Evolutionary conservation across 352 stramenopile species (phyloP).

Genomic region (Peronospora farinosa): DNA sequence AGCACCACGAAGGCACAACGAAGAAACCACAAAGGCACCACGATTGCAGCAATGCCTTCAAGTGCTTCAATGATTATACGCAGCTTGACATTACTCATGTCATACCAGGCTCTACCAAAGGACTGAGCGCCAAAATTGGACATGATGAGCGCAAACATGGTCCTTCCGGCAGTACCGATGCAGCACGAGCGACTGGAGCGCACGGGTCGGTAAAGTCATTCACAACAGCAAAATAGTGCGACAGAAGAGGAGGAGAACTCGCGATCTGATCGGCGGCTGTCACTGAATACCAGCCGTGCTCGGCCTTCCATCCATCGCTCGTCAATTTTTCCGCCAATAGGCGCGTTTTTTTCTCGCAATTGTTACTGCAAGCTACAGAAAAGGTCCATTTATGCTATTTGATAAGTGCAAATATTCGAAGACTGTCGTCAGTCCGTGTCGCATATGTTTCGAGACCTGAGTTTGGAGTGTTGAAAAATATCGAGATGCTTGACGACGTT

Average conservation of each 20-base stretch:
- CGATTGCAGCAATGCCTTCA: too few relatives aligned
- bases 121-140: too few relatives aligned
- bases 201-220: slow-evolving; percentile 8
- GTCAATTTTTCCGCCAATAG: neutral
- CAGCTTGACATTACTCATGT: too few relatives aligned
- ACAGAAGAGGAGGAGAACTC: slow-evolving; percentile 8
- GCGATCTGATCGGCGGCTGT: slow-evolving; percentile 8
- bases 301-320: slow-evolving; percentile 1
- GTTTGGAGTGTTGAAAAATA: slow-evolving; percentile 5
- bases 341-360: neutral
- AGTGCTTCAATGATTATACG: too few relatives aligned
- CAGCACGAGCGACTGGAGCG: too few relatives aligned
- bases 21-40: too few relatives aligned
- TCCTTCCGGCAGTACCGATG: too few relatives aligned
- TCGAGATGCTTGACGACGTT: neutral
- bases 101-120: too few relatives aligned
- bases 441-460: slow-evolving; percentile 16
- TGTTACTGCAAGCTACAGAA: neutral
- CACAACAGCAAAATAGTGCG: slow-evolving; percentile 2
- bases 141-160: too few relatives aligned
- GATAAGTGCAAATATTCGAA: neutral
- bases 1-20: too few relatives aligned
- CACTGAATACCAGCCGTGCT: slow-evolving; percentile 2
- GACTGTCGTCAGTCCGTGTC: slow-evolving; percentile 21
- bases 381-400: slow-evolving; percentile 1